A percentile compares a stretch with the other conserved stretches of the same genome.
These are phyloP conservation scores for Helianthus tuberosus DNA, from an alignment of 129 eudicot genomes.

Conservation along the genomic window DNA sequence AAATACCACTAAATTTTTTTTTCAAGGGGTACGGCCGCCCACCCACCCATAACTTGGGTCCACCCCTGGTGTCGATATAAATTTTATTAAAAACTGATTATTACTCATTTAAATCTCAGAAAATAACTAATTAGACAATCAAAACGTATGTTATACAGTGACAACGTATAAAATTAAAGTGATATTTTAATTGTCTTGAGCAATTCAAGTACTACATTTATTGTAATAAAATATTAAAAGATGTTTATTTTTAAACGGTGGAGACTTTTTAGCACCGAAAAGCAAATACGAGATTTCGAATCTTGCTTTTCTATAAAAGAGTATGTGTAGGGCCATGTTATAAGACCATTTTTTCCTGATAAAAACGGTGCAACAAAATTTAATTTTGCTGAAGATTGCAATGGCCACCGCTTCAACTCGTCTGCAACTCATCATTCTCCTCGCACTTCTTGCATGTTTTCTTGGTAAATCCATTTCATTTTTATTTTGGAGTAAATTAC, in stretches of 20 bases:
- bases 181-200: not conserved
- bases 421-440: constrained; percentile 6
- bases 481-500: not conserved
- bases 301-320: constrained; percentile 20
- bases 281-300: constrained; percentile 24
- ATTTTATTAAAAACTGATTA: too few species aligned
- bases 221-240: not conserved
- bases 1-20: too few species aligned
- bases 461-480: constrained; percentile 24
- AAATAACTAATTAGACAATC: too few species aligned
- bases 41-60: too few species aligned
- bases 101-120: too few species aligned
- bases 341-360: constrained; percentile 8
- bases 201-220: not conserved
- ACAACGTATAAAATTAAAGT: too few species aligned
- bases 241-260: not conserved
- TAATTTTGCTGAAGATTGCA: not conserved
- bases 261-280: constrained; percentile 23
- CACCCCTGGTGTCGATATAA: too few species aligned
- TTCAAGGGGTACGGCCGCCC: too few species aligned
- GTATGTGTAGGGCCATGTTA: constrained; percentile 25
- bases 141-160: too few species aligned
- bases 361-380: not conserved
- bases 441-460: constrained; percentile 20
- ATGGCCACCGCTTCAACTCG: constrained; percentile 20